Evolutionary conservation across 805 yeast species (phyloP), one percentile per base, ranked within the genome.

Genomic region (Candida yuanshanica): DNA sequence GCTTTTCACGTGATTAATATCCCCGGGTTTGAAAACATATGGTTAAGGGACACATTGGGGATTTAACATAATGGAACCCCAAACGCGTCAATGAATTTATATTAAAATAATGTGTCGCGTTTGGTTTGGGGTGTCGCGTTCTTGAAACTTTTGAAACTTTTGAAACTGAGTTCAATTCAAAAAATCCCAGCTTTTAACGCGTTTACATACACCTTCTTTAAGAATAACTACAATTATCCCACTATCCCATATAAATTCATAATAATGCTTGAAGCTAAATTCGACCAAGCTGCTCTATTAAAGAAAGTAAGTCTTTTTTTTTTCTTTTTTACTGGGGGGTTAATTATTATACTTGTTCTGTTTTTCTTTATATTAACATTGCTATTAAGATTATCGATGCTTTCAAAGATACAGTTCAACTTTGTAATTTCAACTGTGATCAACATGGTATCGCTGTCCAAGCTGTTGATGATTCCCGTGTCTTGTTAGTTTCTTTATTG

Each of bases 381-480:
- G 21, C 8, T 1, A 25, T 26, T 11, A 37, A 69, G 75, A 83
- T 90, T 59, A 83, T 90, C 56, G 99, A 93, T 54, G 81, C 98
- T 44, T 84, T 91, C 63, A 86, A 88, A 62, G 99, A 93, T 60
- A 83, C 95, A 59, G 96, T 93, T 48, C 87, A 86, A 57, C 75
- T 90, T 55, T 93, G 97, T 71, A 93, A 93, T 74, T 87, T 93
- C 74, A 93, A 89, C 70, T 93, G 97, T 70, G 79, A 95, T n/a
- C 93, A 86, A 63, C 77, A 80, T 48, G 99, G 99, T 52, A 83
- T 93, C 57, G 83, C 95, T 10, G 91, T 95, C 18, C 98, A 93
- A 71, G 98, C 99, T 21, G 93, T 93, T 52, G 99, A 93, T 66
- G 95, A 89, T 62, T 89, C 99, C 21, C 87, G 97, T 73, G 96